Evolutionary conservation across 2,329 filamentous ascomycete genomes (phyloP), one percentile per base, ranked within the genome.

Genomic region (Diaporthe sp.): DNA sequence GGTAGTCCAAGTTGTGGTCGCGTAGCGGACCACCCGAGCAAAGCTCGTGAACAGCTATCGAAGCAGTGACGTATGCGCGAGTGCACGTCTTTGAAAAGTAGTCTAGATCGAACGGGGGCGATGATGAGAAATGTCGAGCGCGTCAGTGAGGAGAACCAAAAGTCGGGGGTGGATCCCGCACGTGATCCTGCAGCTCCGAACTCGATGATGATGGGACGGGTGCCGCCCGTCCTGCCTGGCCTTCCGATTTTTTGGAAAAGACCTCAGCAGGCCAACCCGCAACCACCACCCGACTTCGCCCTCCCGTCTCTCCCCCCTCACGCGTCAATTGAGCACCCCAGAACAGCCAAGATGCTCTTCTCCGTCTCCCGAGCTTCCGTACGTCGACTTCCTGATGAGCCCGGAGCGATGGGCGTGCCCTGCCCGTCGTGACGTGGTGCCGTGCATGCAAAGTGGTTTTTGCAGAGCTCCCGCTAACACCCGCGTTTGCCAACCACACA

Each of bases 321-420:
- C 80, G 81, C 80, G 79, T 82, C 84, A 84, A 86, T 87, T 86
- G 86, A 87, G 84, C 86, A 86, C 84, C 83, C 78, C 82, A 82
- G 80, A 79, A 78, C 78, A 82, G 84, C 77, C 85, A 90, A 85
- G 80, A 91, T 91, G 89, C 85, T 91, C 84, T 83, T 82, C 80
- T 87, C 88, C 83, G 82, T 90, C 76, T 86, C 87, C 81, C 85
- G 89, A 85, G 85, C 84, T 82, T 86, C 89, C 84, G 90, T 91
- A 87, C 79, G 88, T 86, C 70, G 63, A 50, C 10, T 47, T 76
- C 37, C 25, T 68, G 63, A 68, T 68, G 63, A 68, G 63, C 72
- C 35, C 55, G n/a, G n/a, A 22, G 30, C 51, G 37, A 51, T 68
- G 59, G 39, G 39, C 7, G 8, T 8, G 32, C 22, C 8, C 7